These are phyloP conservation scores for Tetrapisispora taiwanensis DNA, from an alignment of 805 yeast genomes.

Conservation along the genomic window DNA sequence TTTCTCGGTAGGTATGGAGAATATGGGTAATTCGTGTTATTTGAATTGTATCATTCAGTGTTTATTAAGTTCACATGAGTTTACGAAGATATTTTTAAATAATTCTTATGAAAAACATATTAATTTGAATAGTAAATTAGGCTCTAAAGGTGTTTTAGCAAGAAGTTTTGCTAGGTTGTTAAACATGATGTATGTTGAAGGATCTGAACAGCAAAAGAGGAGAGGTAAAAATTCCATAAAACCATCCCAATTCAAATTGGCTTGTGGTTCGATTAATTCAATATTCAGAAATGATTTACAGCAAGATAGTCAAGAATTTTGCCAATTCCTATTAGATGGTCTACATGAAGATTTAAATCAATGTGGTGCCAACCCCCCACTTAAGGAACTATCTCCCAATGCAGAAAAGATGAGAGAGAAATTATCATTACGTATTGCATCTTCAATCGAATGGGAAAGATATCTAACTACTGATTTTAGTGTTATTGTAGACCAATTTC, in stretches of 20 bases:
- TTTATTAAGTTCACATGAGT: conserved; percentile 58
- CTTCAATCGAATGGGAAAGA: conserved; percentile 89
- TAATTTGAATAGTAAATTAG: conserved; percentile 62
- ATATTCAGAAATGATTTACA: conserved; percentile 76
- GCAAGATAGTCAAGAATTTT: conserved; percentile 90
- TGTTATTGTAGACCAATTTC: conserved; percentile 70
- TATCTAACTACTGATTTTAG: conserved; percentile 75
- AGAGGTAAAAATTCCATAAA: conserved; percentile 29
- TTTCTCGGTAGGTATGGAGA: conserved; percentile 63
- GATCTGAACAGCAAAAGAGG: conserved; percentile 12
- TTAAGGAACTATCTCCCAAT: conserved; percentile 51
- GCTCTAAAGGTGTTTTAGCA: conserved; percentile 74
- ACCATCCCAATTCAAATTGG: conserved; percentile 59
- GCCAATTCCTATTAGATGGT: conserved; percentile 80
- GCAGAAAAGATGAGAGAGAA: conserved; percentile 67
- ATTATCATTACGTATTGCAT: conserved; percentile 68
- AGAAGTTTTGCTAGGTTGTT: conserved; percentile 58
- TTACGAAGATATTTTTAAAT: conserved; percentile 53
- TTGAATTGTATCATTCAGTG: conserved; percentile 88
- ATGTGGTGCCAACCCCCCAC: conserved; percentile 44
- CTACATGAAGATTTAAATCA: conserved; percentile 84
- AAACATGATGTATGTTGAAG: conserved; percentile 41
- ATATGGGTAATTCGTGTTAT: conserved; percentile 87
- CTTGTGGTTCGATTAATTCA: conserved; percentile 60
- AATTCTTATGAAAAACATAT: conserved; percentile 60